Evolutionary conservation across 257 asterid species (phyloP).

Genomic region (Jasminum sambac): DNA sequence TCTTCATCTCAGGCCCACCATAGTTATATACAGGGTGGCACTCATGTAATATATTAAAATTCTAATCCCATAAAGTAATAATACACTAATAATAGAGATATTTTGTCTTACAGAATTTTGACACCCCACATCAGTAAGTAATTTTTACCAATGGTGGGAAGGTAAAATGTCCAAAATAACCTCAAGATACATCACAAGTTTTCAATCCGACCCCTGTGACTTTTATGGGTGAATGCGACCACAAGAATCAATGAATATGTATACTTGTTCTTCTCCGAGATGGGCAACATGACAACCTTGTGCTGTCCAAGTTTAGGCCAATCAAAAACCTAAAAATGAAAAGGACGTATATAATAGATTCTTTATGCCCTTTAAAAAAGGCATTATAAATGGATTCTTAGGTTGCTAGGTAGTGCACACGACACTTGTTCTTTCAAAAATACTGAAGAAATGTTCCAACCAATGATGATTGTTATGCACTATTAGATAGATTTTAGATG

Average conservation of each 20-base stretch:
- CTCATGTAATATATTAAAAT: too few relatives aligned
- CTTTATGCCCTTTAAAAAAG: neutral
- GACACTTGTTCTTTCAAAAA: neutral
- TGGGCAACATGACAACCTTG: neutral
- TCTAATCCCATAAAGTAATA: too few relatives aligned
- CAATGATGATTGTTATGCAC: too few relatives aligned
- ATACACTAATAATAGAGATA: too few relatives aligned
- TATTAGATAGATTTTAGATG: too few relatives aligned
- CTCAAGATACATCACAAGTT: neutral
- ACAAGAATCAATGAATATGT: neutral
- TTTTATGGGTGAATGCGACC: neutral
- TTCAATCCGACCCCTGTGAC: neutral
- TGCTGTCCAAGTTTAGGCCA: neutral
- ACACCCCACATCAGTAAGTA: too few relatives aligned
- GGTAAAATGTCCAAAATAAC: neutral
- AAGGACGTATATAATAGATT: neutral
- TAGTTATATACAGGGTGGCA: too few relatives aligned
- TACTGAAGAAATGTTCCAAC: neutral
- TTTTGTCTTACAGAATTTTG: too few relatives aligned
- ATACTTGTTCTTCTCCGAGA: neutral
- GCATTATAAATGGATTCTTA: slow-evolving; percentile 7
- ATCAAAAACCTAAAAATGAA: neutral
- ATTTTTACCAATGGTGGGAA: neutral
- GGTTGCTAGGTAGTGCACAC: neutral
- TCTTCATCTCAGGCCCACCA: too few relatives aligned